These are phyloP conservation scores for Petunia secreta DNA, from an alignment of 257 asterid genomes.

Conservation along the genomic window DNA sequence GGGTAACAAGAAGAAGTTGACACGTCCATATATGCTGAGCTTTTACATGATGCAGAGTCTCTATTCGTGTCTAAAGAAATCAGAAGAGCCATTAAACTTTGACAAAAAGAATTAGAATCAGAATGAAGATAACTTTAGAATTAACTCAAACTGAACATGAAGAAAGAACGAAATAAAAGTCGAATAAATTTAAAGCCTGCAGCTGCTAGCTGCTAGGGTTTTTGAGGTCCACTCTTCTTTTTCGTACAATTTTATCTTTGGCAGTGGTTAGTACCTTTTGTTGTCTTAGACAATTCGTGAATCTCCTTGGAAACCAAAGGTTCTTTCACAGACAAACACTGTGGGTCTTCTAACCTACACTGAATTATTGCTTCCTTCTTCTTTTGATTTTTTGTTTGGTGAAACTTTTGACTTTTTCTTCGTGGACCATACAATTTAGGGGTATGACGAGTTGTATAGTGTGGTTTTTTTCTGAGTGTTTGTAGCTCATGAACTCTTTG, in stretches of 20 bases:
- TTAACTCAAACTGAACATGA: slow-evolving; percentile 4
- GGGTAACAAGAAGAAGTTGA: slow-evolving; percentile 15
- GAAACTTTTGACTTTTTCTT: slow-evolving; percentile 17
- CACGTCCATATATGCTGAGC: slow-evolving; percentile 12
- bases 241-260: not conserved
- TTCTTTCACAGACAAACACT: slow-evolving; percentile 13
- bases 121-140: not conserved
- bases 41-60: slow-evolving; percentile 6
- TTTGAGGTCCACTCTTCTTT: not conserved
- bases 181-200: slow-evolving; percentile 6
- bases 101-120: slow-evolving; percentile 14
- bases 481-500: slow-evolving; percentile 6
- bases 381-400: not conserved
- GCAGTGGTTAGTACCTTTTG: slow-evolving; percentile 13
- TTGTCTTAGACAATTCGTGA: slow-evolving; percentile 18
- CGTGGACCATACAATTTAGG: slow-evolving; percentile 5
- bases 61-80: not conserved
- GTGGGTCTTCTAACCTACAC: slow-evolving; percentile 8
- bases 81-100: not conserved
- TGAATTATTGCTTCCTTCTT: not conserved
- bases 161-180: not conserved
- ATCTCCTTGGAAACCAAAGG: slow-evolving; percentile 5
- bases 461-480: not conserved
- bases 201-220: not conserved
- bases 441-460: not conserved